Evolutionary conservation across 2,329 filamentous ascomycete species (phyloP).

Genomic region (Fusarium heterosporum): DNA sequence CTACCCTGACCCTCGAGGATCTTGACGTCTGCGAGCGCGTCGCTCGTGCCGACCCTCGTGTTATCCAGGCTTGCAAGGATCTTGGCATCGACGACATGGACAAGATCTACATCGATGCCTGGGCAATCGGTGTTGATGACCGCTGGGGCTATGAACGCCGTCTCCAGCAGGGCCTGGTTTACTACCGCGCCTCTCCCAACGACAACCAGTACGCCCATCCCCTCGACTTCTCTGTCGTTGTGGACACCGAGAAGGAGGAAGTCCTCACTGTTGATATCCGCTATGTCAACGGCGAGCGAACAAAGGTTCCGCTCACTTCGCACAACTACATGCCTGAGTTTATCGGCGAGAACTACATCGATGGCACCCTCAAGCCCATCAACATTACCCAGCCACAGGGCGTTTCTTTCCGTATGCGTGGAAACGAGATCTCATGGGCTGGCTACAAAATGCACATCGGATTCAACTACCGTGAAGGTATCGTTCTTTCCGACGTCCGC

Average conservation of each 20-base stretch:
- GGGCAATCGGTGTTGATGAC: conserved; percentile 86
- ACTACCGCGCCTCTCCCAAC: conserved; percentile 78
- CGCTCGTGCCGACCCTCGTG: conserved; percentile 74
- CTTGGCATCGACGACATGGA: conserved; percentile 84
- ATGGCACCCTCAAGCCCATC: conserved; percentile 53
- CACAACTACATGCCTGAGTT: conserved; percentile 55
- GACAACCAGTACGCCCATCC: conserved; percentile 74
- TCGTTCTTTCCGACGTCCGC: conserved; percentile 75
- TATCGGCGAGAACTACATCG: conserved; percentile 51
- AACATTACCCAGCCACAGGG: conserved; percentile 56
- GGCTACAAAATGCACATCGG: conserved; percentile 78
- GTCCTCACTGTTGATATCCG: conserved; percentile 59
- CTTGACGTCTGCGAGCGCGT: conserved; percentile 79
- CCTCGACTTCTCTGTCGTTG: conserved; percentile 60
- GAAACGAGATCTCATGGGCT: conserved; percentile 67
- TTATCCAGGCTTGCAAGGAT: conserved; percentile 81
- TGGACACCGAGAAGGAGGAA: conserved; percentile 61
- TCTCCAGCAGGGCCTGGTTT: conserved; percentile 84
- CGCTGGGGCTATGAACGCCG: conserved; percentile 78
- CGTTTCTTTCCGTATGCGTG: conserved; percentile 59
- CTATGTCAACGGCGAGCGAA: conserved; percentile 59
- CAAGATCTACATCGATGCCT: conserved; percentile 86
- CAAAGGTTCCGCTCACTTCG: conserved; percentile 57
- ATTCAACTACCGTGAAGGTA: conserved; percentile 78
- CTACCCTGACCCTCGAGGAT: conserved; percentile 80